Conservation (phyloP, 116 monocot genomes). For the Thalassia testudinum region DNA sequence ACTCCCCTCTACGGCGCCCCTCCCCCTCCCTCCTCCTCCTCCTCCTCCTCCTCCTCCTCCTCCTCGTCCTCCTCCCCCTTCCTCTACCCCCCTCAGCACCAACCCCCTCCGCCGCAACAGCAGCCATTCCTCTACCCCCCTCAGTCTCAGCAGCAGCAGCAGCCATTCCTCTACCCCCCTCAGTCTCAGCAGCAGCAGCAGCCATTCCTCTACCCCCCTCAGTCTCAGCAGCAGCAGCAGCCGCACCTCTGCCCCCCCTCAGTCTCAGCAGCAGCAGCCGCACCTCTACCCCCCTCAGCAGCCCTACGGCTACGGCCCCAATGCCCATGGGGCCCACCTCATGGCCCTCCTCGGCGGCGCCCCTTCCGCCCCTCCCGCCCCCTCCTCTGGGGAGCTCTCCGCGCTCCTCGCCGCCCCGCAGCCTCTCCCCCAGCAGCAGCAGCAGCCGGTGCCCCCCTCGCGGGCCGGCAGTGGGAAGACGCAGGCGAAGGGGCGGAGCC, state of each 20-base stretch:
- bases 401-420: conserved; percentile 47
- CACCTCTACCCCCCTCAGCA: too few relatives aligned
- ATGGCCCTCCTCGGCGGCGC: conserved; percentile 71
- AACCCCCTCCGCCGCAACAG: conserved; percentile 9
- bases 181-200: conserved; percentile 6
- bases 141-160: conserved; percentile 6
- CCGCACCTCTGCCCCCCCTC: conserved; percentile 4
- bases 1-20: conserved; percentile 5
- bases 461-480: conserved; percentile 45
- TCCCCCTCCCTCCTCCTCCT: too few relatives aligned
- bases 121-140: conserved; percentile 2
- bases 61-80: conserved; percentile 7
- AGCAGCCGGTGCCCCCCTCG: conserved; percentile 5
- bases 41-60: conserved; percentile 6
- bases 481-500: conserved; percentile 43
- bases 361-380: conserved; percentile 1
- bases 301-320: conserved; percentile 11
- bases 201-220: conserved; percentile 1
- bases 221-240: conserved; percentile 7
- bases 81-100: conserved; percentile 17
- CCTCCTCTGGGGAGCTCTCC: conserved; percentile 37
- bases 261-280: conserved; percentile 16
- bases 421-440: conserved; percentile 32
- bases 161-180: conserved; percentile 1
- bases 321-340: conserved; percentile 56